A percentile compares a stretch with the other conserved stretches of the same genome.
Evolutionary conservation across 331 rosid genomes (phyloP).

Genomic region (Arachis monticola): DNA sequence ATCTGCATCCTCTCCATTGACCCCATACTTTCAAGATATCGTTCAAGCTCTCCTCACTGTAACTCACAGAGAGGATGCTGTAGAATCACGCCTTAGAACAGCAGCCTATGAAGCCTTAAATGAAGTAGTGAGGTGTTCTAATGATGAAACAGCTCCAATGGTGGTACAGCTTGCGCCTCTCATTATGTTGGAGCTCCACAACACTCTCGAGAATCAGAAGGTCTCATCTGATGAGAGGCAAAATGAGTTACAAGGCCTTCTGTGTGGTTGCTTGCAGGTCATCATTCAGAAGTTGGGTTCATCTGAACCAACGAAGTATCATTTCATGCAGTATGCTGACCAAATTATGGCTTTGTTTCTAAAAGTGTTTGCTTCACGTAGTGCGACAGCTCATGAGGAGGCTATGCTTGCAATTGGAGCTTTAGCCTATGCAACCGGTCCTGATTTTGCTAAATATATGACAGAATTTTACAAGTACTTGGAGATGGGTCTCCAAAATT

Average conservation of each 20-base stretch:
- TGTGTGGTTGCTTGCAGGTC: slow-evolving; percentile 91
- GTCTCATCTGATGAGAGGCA: slow-evolving; percentile 70
- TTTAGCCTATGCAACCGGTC: slow-evolving; percentile 69
- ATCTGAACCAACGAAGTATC: slow-evolving; percentile 64
- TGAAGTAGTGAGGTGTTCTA: slow-evolving; percentile 86
- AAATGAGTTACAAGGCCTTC: slow-evolving; percentile 83
- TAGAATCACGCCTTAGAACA: slow-evolving; percentile 82
- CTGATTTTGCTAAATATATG: slow-evolving; percentile 81
- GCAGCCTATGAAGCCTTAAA: slow-evolving; percentile 86
- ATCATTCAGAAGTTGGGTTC: slow-evolving; percentile 84
- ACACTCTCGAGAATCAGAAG: slow-evolving; percentile 68
- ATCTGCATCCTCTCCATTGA: slow-evolving; percentile 59
- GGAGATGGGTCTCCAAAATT: slow-evolving; percentile 88
- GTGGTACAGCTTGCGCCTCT: slow-evolving; percentile 70
- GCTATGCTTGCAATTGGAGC: slow-evolving; percentile 96
- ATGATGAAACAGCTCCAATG: slow-evolving; percentile 75
- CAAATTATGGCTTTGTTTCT: slow-evolving; percentile 78
- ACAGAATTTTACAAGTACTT: slow-evolving; percentile 66
- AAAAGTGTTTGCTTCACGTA: slow-evolving; percentile 77
- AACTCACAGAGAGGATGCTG: slow-evolving; percentile 80
- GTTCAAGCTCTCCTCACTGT: slow-evolving; percentile 70
- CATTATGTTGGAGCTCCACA: slow-evolving; percentile 71
- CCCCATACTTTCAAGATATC: slow-evolving; percentile 74
- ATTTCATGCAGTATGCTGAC: slow-evolving; percentile 71
- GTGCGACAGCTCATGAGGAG: slow-evolving; percentile 90